Conservation (phyloP, 2,329 filamentous ascomycete genomes). For the Phaeophleospora eucalypticola region DNA sequence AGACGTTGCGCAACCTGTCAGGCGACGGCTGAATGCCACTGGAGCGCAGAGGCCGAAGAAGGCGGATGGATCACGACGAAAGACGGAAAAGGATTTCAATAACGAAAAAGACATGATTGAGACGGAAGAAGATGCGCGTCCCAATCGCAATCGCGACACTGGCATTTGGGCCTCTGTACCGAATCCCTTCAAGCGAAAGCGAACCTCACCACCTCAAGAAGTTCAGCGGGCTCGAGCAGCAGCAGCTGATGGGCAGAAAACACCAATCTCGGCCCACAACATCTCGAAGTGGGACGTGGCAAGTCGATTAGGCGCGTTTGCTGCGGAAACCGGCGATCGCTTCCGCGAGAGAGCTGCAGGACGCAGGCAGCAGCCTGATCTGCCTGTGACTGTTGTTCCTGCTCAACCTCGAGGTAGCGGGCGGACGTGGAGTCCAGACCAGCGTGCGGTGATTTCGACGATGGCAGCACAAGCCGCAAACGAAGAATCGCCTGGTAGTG, state of each 20-base stretch:
- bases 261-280: slow-evolving; percentile 40
- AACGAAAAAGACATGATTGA: slow-evolving; percentile 26
- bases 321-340: slow-evolving; percentile 44
- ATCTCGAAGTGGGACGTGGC: slow-evolving; percentile 44
- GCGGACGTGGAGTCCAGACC: slow-evolving; percentile 51
- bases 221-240: slow-evolving; percentile 48
- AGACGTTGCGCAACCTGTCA: slow-evolving; percentile 40
- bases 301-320: slow-evolving; percentile 45
- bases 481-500: slow-evolving; percentile 8
- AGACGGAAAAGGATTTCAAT: slow-evolving; percentile 9
- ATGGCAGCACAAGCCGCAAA: slow-evolving; percentile 6
- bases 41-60: slow-evolving; percentile 17
- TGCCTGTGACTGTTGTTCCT: slow-evolving; percentile 59
- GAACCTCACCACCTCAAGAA: slow-evolving; percentile 56
- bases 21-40: slow-evolving; percentile 22
- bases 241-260: slow-evolving; percentile 15
- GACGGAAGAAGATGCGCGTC: slow-evolving; percentile 19
- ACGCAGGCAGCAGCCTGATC: slow-evolving; percentile 36
- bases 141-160: slow-evolving; percentile 31
- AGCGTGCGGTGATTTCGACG: slow-evolving; percentile 8
- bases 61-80: slow-evolving; percentile 2
- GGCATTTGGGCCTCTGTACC: slow-evolving; percentile 48
- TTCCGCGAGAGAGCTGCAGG: slow-evolving; percentile 38
- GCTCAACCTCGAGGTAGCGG: slow-evolving; percentile 51
- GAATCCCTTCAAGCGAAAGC: slow-evolving; percentile 57